Base-by-base conservation (phyloP, 208 protist species). In the Phytomonas francai region DNA sequence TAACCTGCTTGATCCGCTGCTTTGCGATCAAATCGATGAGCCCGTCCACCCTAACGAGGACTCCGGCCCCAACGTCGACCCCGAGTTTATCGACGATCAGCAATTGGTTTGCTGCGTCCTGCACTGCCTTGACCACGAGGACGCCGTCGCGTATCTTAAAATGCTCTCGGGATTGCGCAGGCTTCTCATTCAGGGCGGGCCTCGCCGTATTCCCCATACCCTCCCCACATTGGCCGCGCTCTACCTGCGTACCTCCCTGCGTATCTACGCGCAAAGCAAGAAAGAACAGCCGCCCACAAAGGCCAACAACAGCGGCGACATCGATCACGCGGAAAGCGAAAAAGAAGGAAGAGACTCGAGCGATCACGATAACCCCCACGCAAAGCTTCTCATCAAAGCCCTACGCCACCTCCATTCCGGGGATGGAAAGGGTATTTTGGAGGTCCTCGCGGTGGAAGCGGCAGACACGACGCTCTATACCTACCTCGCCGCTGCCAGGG, bases 11-110 rank as follows among this genome's bases (percentile, higher is more conserved):
- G 73, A 80, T 33, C 85, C 94, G 59, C 68, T 98, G 9, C 61
- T 97, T 27, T 64, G 79, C 34, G 88, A 95, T 36, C 85, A 93
- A 65, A 31, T 74, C 2, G 87, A 94, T 59, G 65, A 70, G 8
- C 77, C 79, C 56, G 74, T 62, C 0, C 71, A 85, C 42, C 45
- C 49, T 19, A 28, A 22, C 16, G 66, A 77, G 12, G 72, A 83
- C 33, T 90, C 82, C 79, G 57, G 54, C 25, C 78, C 80, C 70
- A 74, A 90, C 58, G 60, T 73, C 3, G 31, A 22, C 25, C 82
- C 83, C 64, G 91, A 97, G 65, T 97, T 98, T 61, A 67, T 69
- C 19, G 95, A 97, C 32, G 97, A 98, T 76, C 94, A 98, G 83
- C 79, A 86, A 31, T 70, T 87, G 5, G 87, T 98, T n/a, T 96